Percentiles rank a stretch among this genome's conserved stretches.
Conservation (phyloP, 2,329 filamentous ascomycete species). For the Thermoascus crustaceus region DNA sequence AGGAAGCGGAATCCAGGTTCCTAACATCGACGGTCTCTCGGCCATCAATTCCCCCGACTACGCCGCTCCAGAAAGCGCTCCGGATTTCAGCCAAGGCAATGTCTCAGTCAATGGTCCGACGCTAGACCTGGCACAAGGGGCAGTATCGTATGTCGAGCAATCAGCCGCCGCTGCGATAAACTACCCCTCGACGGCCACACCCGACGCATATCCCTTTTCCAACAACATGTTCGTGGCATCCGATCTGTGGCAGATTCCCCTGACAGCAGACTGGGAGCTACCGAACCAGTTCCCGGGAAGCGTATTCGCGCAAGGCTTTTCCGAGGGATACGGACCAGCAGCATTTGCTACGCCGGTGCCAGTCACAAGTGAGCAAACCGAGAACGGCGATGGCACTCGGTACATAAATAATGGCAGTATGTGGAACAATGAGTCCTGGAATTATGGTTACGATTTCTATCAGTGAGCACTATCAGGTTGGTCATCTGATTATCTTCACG, state of each 20-base stretch:
- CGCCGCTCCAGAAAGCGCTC: too few species aligned
- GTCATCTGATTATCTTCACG: too few species aligned
- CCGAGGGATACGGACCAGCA: background rate
- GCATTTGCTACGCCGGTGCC: background rate
- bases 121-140: conserved; percentile 19
- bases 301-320: conserved; percentile 12
- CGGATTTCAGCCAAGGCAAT: too few species aligned
- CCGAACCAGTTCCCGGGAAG: conserved; percentile 18
- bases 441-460: background rate
- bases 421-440: background rate
- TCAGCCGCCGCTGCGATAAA: too few species aligned
- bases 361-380: background rate
- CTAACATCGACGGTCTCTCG: too few species aligned
- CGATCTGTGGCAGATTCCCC: conserved; percentile 75
- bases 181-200: too few species aligned
- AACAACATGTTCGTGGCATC: background rate
- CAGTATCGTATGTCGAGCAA: conserved; percentile 22
- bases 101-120: too few species aligned
- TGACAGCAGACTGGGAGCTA: conserved; percentile 76
- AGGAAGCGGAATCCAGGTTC: too few species aligned
- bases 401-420: background rate
- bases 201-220: conserved; percentile 17
- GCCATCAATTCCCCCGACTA: too few species aligned
- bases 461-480: too few species aligned
- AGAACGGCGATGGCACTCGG: background rate